Percentiles rank a stretch among this genome's conserved stretches.
Evolutionary conservation across 331 rosid species (phyloP).

Genomic region (Saraca asoca): DNA sequence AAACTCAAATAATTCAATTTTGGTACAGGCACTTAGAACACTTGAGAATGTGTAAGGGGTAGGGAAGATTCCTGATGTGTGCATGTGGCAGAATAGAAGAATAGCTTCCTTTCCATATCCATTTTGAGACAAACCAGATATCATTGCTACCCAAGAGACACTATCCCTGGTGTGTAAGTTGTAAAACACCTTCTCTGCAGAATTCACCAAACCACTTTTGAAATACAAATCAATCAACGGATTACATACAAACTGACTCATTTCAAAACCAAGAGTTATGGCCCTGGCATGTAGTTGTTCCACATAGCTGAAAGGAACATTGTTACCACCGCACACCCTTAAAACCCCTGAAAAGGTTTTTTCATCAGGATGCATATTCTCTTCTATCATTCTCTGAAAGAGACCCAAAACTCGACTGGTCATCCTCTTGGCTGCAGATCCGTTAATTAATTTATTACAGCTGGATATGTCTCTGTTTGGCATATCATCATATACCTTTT

Average conservation of each 20-base stretch:
- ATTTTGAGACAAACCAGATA: conserved; percentile 79
- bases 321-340: conserved; percentile 60
- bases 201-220: conserved; percentile 53
- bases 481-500: conserved; percentile 63
- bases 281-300: conserved; percentile 69
- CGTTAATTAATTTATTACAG: conserved; percentile 70
- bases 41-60: conserved; percentile 84
- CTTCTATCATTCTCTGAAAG: conserved; percentile 51
- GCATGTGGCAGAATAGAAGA: conserved; percentile 69
- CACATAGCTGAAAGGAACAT: conserved; percentile 50
- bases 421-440: conserved; percentile 43
- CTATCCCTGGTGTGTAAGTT: conserved; percentile 53
- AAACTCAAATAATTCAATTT: conserved; percentile 44
- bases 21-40: conserved; percentile 79
- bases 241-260: conserved; percentile 56
- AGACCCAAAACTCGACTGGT: conserved; percentile 42
- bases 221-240: conserved; percentile 70
- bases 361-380: conserved; percentile 54
- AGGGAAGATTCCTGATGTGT: conserved; percentile 50
- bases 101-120: conserved; percentile 71
- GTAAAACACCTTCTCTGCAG: conserved; percentile 67
- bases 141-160: conserved; percentile 89
- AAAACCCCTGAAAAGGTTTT: conserved; percentile 57
- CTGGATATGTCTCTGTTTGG: conserved; percentile 44
- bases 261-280: conserved; percentile 59